Evolutionary conservation across 768 basidiomycete species (phyloP).

Genomic region (Cystoderma amianthinum): DNA sequence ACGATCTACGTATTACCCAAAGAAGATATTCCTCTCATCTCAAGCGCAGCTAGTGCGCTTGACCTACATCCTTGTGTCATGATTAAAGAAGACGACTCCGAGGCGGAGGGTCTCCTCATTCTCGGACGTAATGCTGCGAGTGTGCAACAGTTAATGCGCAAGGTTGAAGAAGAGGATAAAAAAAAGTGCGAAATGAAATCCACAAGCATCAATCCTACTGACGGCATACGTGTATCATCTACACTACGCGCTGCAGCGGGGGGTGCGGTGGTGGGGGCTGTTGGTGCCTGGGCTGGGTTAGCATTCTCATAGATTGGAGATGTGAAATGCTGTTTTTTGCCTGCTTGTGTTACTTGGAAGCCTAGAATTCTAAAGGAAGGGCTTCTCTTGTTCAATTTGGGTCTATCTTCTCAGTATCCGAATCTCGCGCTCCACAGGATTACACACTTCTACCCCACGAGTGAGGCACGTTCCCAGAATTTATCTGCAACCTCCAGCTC

Average conservation of each 20-base stretch:
- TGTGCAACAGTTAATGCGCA: slow-evolving; percentile 30
- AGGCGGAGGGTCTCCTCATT: slow-evolving; percentile 39
- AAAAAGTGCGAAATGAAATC: slow-evolving; percentile 8
- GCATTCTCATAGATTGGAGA: slow-evolving; percentile 45
- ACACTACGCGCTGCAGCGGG: slow-evolving; percentile 39
- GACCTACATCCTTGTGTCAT: slow-evolving; percentile 39
- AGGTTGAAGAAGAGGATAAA: slow-evolving; percentile 17
- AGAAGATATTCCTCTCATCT: slow-evolving; percentile 33
- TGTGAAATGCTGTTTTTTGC: background rate
- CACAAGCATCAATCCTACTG: background rate
- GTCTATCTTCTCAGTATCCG: too few relatives aligned
- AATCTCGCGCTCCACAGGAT: too few relatives aligned
- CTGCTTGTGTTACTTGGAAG: too few relatives aligned
- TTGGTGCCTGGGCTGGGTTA: slow-evolving; percentile 52
- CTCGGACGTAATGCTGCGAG: slow-evolving; percentile 45
- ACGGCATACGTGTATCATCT: slow-evolving; percentile 6
- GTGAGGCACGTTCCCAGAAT: too few relatives aligned
- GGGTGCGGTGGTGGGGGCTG: slow-evolving; percentile 54
- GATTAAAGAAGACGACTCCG: slow-evolving; percentile 23
- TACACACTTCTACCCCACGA: too few relatives aligned
- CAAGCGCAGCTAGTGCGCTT: slow-evolving; percentile 29
- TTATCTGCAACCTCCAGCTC: too few relatives aligned
- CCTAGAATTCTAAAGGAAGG: too few relatives aligned
- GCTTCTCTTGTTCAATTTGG: too few relatives aligned
- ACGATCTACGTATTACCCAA: slow-evolving; percentile 42